Percentiles rank a stretch among this genome's conserved stretches.
Evolutionary conservation across 495 filamentous ascomycete genomes (phyloP).

Genomic region (Lentithecium fluviatile): DNA sequence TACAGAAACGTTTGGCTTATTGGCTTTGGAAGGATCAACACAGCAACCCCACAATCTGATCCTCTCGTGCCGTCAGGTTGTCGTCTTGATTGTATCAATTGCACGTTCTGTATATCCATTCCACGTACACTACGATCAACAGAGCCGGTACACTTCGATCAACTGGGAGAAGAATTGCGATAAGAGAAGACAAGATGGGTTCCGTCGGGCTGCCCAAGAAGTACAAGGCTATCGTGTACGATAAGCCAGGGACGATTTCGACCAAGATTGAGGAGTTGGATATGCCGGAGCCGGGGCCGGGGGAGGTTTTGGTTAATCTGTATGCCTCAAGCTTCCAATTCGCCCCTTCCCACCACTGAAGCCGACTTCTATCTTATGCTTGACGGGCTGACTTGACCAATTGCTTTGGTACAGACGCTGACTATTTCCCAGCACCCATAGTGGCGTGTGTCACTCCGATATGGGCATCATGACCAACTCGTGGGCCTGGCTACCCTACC

Average conservation of each 20-base stretch:
- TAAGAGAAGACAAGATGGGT: constrained; percentile 31
- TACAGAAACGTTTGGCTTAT: no score
- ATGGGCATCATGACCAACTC: constrained; percentile 59
- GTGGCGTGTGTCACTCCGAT: constrained; percentile 71
- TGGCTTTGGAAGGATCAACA: no score
- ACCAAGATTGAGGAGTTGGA: constrained; percentile 65
- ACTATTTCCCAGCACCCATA: constrained; percentile 54
- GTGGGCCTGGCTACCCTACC: constrained; percentile 58
- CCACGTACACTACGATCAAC: no score
- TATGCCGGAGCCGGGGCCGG: constrained; percentile 62
- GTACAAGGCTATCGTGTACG: constrained; percentile 68
- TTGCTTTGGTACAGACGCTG: background rate
- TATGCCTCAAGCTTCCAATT: constrained; percentile 38
- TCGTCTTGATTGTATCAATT: no score
- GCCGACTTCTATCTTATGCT: background rate
- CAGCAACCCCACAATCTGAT: no score
- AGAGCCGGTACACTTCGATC: no score
- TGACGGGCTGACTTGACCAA: no score
- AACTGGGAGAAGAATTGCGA: no score
- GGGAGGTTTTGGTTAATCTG: constrained; percentile 67
- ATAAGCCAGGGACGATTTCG: constrained; percentile 67
- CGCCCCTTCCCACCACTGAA: background rate
- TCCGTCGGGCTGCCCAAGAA: constrained; percentile 55
- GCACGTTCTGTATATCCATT: no score
- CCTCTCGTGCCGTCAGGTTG: no score